phyloP scores from a whole-genome alignment of 2,329 filamentous ascomycete genomes.

The Albifimbria verrucaria region DNA sequence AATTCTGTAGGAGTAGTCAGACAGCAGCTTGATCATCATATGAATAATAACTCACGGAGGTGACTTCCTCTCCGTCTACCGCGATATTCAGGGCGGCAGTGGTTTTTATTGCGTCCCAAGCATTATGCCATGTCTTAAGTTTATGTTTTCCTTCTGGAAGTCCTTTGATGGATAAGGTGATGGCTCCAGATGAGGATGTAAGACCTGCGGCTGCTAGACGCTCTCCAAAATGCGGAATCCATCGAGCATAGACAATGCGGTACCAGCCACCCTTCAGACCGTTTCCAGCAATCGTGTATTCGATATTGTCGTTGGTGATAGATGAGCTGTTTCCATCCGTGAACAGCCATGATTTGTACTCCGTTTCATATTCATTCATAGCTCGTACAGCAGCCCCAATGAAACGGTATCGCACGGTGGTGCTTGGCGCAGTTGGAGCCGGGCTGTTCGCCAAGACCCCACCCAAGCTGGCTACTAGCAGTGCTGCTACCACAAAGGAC shows the following conservation, averaged over 20 bases:
- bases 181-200: neutral
- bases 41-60: neutral
- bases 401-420: neutral
- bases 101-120: neutral
- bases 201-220: neutral
- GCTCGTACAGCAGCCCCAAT: neutral
- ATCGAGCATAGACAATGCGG: neutral
- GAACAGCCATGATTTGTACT: constrained; percentile 1
- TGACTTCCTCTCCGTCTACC: neutral
- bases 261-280: neutral
- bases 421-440: neutral
- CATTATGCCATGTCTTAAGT: constrained; percentile 1
- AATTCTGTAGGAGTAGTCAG: neutral
- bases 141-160: neutral
- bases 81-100: neutral
- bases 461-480: neutral
- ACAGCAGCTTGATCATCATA: neutral
- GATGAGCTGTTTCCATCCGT: neutral
- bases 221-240: neutral
- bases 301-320: neutral
- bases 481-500: neutral
- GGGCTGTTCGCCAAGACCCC: neutral
- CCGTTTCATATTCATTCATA: constrained; percentile 1
- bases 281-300: neutral
- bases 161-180: neutral